phyloP scores from a whole-genome alignment of 2,329 filamentous ascomycete genomes.

The Beauveria sp. region DNA sequence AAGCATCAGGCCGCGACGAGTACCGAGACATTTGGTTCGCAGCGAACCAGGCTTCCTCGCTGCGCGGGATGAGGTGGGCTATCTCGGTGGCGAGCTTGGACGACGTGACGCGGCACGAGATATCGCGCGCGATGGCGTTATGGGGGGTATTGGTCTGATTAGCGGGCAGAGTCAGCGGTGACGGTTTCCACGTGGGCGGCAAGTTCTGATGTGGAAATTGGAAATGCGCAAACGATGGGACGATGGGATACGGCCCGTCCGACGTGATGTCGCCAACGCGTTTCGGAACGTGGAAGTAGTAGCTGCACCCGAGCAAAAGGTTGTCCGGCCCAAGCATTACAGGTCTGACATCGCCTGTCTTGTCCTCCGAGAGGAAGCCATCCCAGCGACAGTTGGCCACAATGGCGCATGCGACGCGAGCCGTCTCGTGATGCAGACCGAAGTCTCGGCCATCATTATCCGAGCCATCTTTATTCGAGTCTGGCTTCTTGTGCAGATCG shows the following conservation, averaged over 20 bases:
- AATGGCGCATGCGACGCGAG: not conserved
- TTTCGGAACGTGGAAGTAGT: not conserved
- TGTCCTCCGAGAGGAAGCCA: not conserved
- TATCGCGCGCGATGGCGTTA: not conserved
- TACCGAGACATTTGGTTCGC: not conserved
- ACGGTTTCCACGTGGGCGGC: not conserved
- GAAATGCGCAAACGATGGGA: not conserved
- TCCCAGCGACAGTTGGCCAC: not conserved
- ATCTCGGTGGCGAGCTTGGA: not conserved
- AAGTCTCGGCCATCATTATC: not conserved
- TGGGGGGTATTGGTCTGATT: constrained; percentile 15
- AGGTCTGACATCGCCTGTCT: no score
- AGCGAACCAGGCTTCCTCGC: not conserved
- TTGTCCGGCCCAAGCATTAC: not conserved
- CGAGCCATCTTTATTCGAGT: not conserved
- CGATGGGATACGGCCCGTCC: not conserved
- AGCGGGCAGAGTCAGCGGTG: not conserved
- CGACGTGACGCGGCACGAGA: not conserved
- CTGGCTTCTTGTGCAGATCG: not conserved
- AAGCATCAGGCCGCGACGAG: not conserved
- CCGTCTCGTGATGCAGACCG: not conserved
- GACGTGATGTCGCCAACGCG: not conserved
- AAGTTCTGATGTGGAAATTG: not conserved
- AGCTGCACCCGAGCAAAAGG: not conserved
- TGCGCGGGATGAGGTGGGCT: not conserved